Conservation (phyloP, 169 alveolate genomes). For the Plasmodium malariae region DNA sequence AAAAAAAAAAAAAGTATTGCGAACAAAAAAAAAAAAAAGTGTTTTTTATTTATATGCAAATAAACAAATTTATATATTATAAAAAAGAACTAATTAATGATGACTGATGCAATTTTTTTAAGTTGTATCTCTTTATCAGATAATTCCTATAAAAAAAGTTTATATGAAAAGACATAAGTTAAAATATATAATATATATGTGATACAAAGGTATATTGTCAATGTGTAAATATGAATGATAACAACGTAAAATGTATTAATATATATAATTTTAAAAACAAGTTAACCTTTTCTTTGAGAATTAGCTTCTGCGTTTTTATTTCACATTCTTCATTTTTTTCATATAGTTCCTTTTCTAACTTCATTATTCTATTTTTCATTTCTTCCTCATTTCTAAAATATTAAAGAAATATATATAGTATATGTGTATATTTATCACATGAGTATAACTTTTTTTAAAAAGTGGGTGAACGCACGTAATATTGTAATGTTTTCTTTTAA, state of each 20-base stretch:
- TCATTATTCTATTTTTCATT: slow-evolving; percentile 75
- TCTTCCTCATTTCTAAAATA: slow-evolving; percentile 73
- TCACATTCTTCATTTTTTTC: slow-evolving; percentile 77
- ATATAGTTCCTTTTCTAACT: slow-evolving; percentile 72
- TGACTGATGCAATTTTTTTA: slow-evolving; percentile 76
- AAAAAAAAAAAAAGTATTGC: slow-evolving; percentile 19
- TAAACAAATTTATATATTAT: slow-evolving; percentile 15
- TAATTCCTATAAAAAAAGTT: slow-evolving; percentile 32
- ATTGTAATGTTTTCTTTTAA: neutral
- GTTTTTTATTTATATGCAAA: slow-evolving; percentile 18
- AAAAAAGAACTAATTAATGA: slow-evolving; percentile 57
- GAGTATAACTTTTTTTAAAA: slow-evolving; percentile 11
- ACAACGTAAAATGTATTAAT: slow-evolving; percentile 4
- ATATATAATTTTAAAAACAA: slow-evolving; percentile 10
- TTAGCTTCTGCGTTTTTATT: slow-evolving; percentile 71
- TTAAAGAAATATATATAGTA: slow-evolving; percentile 3
- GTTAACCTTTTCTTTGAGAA: slow-evolving; percentile 75
- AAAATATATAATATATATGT: slow-evolving; percentile 5
- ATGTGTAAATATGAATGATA: neutral
- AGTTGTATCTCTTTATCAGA: slow-evolving; percentile 74
- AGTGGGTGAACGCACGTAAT: neutral
- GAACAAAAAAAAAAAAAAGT: slow-evolving; percentile 52
- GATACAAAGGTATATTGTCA: slow-evolving; percentile 4
- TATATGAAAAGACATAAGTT: neutral
- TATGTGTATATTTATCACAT: neutral